A percentile compares a stretch with the other conserved stretches of the same genome.
These are phyloP conservation scores for Coffea eugenioides DNA, from an alignment of 257 asterid species.

Conservation along the genomic window DNA sequence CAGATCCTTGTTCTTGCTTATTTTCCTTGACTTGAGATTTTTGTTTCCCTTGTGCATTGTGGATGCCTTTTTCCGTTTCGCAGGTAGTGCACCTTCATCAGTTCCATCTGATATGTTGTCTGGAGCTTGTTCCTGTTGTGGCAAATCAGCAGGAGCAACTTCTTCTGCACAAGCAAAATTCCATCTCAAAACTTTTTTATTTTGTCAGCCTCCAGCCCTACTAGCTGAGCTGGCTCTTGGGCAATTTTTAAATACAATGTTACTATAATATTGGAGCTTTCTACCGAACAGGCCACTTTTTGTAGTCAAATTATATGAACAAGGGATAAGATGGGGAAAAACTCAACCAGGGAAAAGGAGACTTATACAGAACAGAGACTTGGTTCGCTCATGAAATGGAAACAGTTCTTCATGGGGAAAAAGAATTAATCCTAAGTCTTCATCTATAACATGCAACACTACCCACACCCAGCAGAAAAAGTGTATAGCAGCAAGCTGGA, in stretches of 20 bases:
- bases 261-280: not conserved
- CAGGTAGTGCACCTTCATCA: conserved; percentile 28
- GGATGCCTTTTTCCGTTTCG: conserved; percentile 40
- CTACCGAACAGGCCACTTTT: not conserved
- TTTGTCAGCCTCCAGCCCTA: too few species aligned
- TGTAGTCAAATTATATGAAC: too few species aligned
- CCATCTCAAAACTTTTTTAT: not conserved
- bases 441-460: not conserved
- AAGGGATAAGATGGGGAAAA: too few species aligned
- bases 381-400: not conserved
- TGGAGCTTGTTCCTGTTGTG: conserved; percentile 28
- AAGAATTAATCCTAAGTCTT: not conserved
- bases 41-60: conserved; percentile 34
- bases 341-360: not conserved
- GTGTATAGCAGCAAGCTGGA: not conserved
- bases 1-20: conserved; percentile 25
- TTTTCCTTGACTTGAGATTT: conserved; percentile 46
- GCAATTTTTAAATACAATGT: not conserved
- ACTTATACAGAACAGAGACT: not conserved
- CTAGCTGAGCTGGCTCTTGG: too few species aligned
- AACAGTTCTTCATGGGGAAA: not conserved
- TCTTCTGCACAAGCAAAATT: conserved; percentile 22
- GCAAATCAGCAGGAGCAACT: conserved; percentile 19
- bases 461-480: not conserved
- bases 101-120: conserved; percentile 18